Evolutionary conservation across 768 basidiomycete genomes (phyloP), one percentile per base, ranked within the genome.

Genomic region (Calocera viscosa): DNA sequence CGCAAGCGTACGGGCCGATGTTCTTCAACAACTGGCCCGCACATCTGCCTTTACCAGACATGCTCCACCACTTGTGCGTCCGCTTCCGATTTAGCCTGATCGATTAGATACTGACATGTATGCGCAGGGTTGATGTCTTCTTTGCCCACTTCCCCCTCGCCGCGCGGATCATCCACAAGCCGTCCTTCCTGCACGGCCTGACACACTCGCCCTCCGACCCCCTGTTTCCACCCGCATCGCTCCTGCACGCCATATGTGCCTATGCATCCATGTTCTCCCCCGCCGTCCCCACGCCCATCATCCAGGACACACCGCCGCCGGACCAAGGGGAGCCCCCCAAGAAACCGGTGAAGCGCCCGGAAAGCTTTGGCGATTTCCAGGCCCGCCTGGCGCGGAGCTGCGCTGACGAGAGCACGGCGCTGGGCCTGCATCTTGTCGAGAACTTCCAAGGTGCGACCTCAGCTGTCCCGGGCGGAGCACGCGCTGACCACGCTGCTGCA

Each of bases 221-320:
- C 2, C 83, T 86, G 67, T 94, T 91, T 72, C 92, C 92, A 8
- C 80, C 82, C 34, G 73, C 82, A 5, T 81, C 86, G 10, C 76
- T 92, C 41, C 81, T 94, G 0, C 91, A 94, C 72, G 89, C 90
- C n/a, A 89, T 94, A 64, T 91, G 90, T 75, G 91, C 90, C 1
- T 80, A 87, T 38, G 86, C 88, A 17, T 86, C 89, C 67, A 76
- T 87, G 24, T 91, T 90, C 70, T 90, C 88, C 0, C 84, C 86
- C 17, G 86, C 73, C 68, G 75, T 76, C 63, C 71, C 71, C 43
- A 72, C 71, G 2, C 60, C 72, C 32, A 69, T 84, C 1, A 83
- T 87, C 1, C 78, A 82, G 12, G 83, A 82, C 2, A 81, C 84
- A 24, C 83, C 85, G 1, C 75, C 80, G 34, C 81, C 82, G 24